Base-by-base conservation (phyloP, 1,284 basidiomycete species). In the Rhodotorula glutinis region DNA sequence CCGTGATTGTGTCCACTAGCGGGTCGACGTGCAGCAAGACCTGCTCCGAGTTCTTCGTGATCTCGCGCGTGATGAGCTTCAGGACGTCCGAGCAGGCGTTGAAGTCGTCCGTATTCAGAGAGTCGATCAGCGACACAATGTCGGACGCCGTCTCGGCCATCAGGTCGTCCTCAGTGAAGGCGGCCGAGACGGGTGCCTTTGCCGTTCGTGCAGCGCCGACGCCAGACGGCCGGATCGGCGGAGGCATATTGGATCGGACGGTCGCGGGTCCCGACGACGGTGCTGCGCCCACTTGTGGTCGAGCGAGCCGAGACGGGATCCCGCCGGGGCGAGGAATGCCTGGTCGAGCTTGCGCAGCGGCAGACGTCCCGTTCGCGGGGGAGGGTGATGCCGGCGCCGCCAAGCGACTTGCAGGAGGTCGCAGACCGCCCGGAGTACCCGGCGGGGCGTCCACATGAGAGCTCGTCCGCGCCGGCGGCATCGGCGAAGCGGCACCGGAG, bases 81-180 rank as follows among this genome's bases (percentile, higher is more conserved):
- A 98, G 82, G 0, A 92, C 92, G 65, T 95, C 90, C n/a, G 97
- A 92, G 74, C 91, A 67, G 91, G 55, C 88, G 84, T 58, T 53
- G n/a, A 58, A 55, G 33, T 69, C 67, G 56, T 62, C 53, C 17
- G 68, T 66, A 11, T 43, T 57, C 62, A 72, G 60, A 9, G 66
- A 57, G 9, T 65, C 64, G 60, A 72, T 57, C 40, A 72, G 66
- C 2, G 60, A 53, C 0, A 57, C 43, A 21, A 63, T 25, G 53
- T 65, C 62, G 33, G 64, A 47, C 5, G 41, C 56, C 27, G 54
- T 56, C 43, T 66, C 58, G n/a, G 55, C 38, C 57, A 60, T 57
- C 17, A 62, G 55, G 25, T 71, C 62, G 60, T 66, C 69, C 38
- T 70, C 71, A 23, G 54, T 60, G 58, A 67, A 63, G 8, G 30